Evolutionary conservation across 2,329 filamentous ascomycete genomes (phyloP), one percentile per base, ranked within the genome.

Genomic region (Tolypocladium nubicola): DNA sequence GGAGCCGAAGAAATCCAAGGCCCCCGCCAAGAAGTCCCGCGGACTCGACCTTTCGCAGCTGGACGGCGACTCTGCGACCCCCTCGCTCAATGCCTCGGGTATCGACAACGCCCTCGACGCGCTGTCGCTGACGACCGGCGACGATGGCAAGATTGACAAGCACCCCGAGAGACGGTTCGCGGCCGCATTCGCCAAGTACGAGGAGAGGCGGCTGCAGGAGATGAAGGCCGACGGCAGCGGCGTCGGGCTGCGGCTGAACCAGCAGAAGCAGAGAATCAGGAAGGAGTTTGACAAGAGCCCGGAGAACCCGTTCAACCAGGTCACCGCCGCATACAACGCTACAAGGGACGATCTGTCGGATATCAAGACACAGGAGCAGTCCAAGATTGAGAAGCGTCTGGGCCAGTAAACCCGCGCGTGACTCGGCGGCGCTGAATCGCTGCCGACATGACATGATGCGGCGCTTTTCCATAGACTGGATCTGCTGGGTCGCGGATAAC

Each of bases 261-360:
- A 97, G 81, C 87, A 89, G 73, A 86, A 92, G 66, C 88, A 93
- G 61, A 80, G 86, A 68, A 89, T 96, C 63, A 75, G 83, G 61
- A 95, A 96, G 79, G 94, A 97, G 76, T 99, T 97, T 71, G 88
- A 96, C 73, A 95, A 90, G 79, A 89, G 88, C 67, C 87, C 89
- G 1, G 93, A 97, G 66, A 99, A 99, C 72, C 94, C 94, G 16
- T 94, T 96, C 76, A 96, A 96, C 75, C 90, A 96, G 75, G 85
- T 87, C 19, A 83, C 78, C 55, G 89, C 85, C 2, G 72, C 78
- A 3, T 95, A 90, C 74, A 89, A 99, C 72, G 83, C 89, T 56
- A 82, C 80, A 26, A 87, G 83, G 73, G 89, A 90, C 4, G 93
- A 99, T 66, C 66, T 96, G 50, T 78, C 78, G 53, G 79, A 82